Percentiles rank a stretch among this genome's conserved stretches.
Evolutionary conservation across 2,329 filamentous ascomycete species (phyloP).

Genomic region (Diaporthe vaccinii): DNA sequence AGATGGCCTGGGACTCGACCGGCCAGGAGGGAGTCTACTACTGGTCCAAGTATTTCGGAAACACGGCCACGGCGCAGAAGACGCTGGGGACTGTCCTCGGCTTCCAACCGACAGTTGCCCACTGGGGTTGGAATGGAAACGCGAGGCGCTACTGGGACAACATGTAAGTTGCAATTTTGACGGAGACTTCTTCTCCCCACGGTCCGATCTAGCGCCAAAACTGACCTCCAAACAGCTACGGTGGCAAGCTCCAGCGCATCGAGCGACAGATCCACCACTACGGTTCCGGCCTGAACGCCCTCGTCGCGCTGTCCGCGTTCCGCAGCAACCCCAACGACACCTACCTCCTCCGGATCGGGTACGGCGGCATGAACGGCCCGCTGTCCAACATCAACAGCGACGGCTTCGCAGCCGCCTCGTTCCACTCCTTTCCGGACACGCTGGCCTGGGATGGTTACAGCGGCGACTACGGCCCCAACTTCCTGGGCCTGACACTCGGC

Average conservation of each 20-base stretch:
- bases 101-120: constrained; percentile 69
- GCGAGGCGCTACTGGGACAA: constrained; percentile 73
- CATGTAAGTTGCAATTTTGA: constrained; percentile 51
- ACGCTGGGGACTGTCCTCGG: constrained; percentile 67
- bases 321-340: constrained; percentile 59
- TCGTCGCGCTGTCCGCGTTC: constrained; percentile 67
- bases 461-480: constrained; percentile 70
- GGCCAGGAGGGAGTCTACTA: constrained; percentile 73
- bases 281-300: constrained; percentile 69
- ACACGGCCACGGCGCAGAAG: constrained; percentile 60
- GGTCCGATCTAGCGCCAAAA: neutral
- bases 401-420: constrained; percentile 67
- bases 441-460: constrained; percentile 69
- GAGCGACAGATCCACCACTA: constrained; percentile 72
- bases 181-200: rapidly evolving
- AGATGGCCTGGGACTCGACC: constrained; percentile 74
- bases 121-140: constrained; percentile 75
- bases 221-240: constrained; percentile 50
- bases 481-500: constrained; percentile 64
- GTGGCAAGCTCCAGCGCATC: constrained; percentile 57
- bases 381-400: constrained; percentile 68
- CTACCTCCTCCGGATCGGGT: constrained; percentile 67
- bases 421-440: constrained; percentile 69
- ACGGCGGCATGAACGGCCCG: constrained; percentile 65
- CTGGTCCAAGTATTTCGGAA: constrained; percentile 69